phyloP scores from a whole-genome alignment of 495 filamentous ascomycete species.

The Trichocladium uniseriatum region DNA sequence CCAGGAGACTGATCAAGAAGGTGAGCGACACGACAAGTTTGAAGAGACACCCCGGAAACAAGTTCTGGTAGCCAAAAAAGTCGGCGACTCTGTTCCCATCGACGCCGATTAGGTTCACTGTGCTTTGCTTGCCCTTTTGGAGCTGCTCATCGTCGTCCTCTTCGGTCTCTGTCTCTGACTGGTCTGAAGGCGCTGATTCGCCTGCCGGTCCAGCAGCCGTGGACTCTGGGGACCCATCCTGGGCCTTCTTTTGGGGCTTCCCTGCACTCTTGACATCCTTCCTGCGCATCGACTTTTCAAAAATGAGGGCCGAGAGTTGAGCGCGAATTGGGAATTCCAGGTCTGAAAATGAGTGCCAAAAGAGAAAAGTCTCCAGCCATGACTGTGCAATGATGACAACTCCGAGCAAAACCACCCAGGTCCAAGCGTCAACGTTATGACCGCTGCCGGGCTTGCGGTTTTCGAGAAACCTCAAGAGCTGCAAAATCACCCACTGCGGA shows the following conservation, averaged over 20 bases:
- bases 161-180: conserved; percentile 16
- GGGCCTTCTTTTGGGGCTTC: conserved; percentile 23
- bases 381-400: conserved; percentile 45
- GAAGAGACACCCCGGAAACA: conserved; percentile 52
- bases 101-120: conserved; percentile 70
- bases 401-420: conserved; percentile 59
- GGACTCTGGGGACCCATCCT: conserved; percentile 1
- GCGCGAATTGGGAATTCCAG: conserved; percentile 57
- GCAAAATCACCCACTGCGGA: conserved; percentile 59
- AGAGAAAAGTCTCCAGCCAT: conserved; percentile 52
- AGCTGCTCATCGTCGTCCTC: conserved; percentile 46
- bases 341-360: conserved; percentile 55
- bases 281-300: conserved; percentile 66
- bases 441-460: conserved; percentile 33
- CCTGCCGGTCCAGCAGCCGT: conserved; percentile 21
- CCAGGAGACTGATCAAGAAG: conserved; percentile 61
- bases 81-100: conserved; percentile 67
- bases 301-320: conserved; percentile 63
- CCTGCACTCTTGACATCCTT: conserved; percentile 58
- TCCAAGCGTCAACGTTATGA: conserved; percentile 44
- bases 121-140: conserved; percentile 59
- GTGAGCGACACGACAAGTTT: conserved; percentile 54
- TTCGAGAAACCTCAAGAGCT: conserved; percentile 57
- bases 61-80: conserved; percentile 54
- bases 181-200: conserved; percentile 16